A percentile compares a stretch with the other conserved stretches of the same genome.
phyloP scores from a whole-genome alignment of 805 yeast genomes.

The Kazachstania kunashirensis region DNA sequence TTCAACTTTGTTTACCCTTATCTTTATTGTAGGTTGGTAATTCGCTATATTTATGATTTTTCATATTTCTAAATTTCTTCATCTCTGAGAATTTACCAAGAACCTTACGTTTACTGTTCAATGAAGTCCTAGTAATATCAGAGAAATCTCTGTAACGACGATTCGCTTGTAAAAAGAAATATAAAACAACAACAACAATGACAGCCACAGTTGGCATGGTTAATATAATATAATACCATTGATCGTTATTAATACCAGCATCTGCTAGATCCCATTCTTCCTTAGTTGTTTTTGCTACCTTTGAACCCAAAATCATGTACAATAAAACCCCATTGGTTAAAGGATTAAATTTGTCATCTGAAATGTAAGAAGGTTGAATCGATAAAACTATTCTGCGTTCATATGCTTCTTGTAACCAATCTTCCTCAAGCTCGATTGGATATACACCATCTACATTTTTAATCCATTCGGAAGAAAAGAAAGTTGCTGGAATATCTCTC shows the following conservation, averaged over 20 bases:
- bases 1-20: constrained; percentile 19
- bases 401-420: constrained; percentile 52
- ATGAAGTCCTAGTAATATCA: constrained; percentile 31
- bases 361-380: constrained; percentile 60
- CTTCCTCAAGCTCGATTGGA: constrained; percentile 50
- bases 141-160: constrained; percentile 46
- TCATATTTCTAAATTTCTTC: constrained; percentile 24
- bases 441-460: constrained; percentile 49
- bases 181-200: constrained; percentile 52
- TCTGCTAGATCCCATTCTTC: constrained; percentile 35
- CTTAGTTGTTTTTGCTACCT: constrained; percentile 36
- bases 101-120: constrained; percentile 31
- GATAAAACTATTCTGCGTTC: constrained; percentile 51
- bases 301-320: constrained; percentile 30
- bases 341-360: constrained; percentile 57
- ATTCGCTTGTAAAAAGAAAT: constrained; percentile 50
- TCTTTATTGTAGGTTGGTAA: constrained; percentile 31
- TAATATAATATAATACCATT: constrained; percentile 54
- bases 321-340: constrained; percentile 45
- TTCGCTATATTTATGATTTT: constrained; percentile 34
- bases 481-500: constrained; percentile 37
- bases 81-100: constrained; percentile 33
- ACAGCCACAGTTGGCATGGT: constrained; percentile 60
- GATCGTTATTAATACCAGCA: constrained; percentile 37
- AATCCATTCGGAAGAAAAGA: constrained; percentile 68